Conservation (phyloP, 1,139 yeast genomes). For the Geotrichum bryndzae region DNA sequence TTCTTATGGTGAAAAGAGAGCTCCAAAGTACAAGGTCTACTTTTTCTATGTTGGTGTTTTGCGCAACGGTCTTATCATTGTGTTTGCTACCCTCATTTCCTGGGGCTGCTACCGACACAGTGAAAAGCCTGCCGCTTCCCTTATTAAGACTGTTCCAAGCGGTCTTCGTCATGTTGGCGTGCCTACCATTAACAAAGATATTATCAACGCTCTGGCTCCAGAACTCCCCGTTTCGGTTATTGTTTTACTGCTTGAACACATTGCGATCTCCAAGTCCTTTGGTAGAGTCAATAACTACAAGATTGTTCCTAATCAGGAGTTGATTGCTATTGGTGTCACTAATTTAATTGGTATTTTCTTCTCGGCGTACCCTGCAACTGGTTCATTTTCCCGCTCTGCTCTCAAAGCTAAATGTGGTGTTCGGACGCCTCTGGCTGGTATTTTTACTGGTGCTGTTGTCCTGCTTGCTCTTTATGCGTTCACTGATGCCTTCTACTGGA, state of each 20-base stretch:
- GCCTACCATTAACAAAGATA: slow-evolving; percentile 56
- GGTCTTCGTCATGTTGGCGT: slow-evolving; percentile 76
- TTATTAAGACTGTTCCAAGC: slow-evolving; percentile 73
- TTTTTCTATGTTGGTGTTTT: slow-evolving; percentile 70
- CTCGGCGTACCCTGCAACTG: slow-evolving; percentile 92
- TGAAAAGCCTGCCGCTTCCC: slow-evolving; percentile 43
- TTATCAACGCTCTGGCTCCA: slow-evolving; percentile 58
- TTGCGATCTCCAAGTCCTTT: slow-evolving; percentile 87
- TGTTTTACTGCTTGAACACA: slow-evolving; percentile 80
- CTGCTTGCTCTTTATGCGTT: slow-evolving; percentile 78
- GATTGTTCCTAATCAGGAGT: slow-evolving; percentile 87
- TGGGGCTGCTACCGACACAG: slow-evolving; percentile 37
- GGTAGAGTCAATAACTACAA: slow-evolving; percentile 90
- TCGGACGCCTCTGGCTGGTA: slow-evolving; percentile 88
- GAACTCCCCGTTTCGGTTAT: slow-evolving; percentile 83
- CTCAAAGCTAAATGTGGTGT: slow-evolving; percentile 94
- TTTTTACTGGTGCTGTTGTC: slow-evolving; percentile 84
- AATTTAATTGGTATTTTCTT: slow-evolving; percentile 88
- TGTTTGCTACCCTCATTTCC: slow-evolving; percentile 69
- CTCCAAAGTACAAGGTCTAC: slow-evolving; percentile 50
- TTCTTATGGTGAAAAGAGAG: slow-evolving; percentile 56
- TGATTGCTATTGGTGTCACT: slow-evolving; percentile 88
- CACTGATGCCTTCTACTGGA: slow-evolving; percentile 16
- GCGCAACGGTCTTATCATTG: slow-evolving; percentile 74
- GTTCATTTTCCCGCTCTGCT: slow-evolving; percentile 92